Percentiles rank a stretch among this genome's conserved stretches.
Conservation (phyloP, 164 flowering plant species). For the Vitis labrusca region DNA sequence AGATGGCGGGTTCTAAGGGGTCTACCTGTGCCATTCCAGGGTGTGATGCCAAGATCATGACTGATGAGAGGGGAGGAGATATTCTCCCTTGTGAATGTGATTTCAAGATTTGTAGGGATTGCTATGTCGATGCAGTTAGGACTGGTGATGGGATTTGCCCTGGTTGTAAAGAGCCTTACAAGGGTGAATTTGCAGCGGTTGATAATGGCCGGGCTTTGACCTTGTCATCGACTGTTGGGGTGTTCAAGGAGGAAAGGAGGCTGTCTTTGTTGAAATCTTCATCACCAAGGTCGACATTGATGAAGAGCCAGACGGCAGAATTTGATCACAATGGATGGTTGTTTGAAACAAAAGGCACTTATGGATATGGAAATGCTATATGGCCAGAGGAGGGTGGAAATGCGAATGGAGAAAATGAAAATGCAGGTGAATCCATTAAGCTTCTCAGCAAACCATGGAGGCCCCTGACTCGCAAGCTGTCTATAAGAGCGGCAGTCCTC, state of each 20-base stretch:
- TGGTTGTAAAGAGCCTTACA: slow-evolving; percentile 25
- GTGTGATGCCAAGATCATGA: slow-evolving; percentile 26
- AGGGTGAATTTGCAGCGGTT: neutral
- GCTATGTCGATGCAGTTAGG: slow-evolving; percentile 13
- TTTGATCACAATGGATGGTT: slow-evolving; percentile 75
- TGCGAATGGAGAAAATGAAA: slow-evolving; percentile 25
- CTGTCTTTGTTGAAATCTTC: slow-evolving; percentile 57
- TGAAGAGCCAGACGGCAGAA: slow-evolving; percentile 64
- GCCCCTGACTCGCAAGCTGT: slow-evolving; percentile 71
- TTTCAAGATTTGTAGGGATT: slow-evolving; percentile 30
- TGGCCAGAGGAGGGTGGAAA: slow-evolving; percentile 56
- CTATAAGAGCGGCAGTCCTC: slow-evolving; percentile 66
- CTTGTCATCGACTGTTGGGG: slow-evolving; percentile 26
- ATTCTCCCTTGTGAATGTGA: slow-evolving; percentile 32
- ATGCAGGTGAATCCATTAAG: slow-evolving; percentile 16
- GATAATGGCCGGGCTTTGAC: neutral
- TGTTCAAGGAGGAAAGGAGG: slow-evolving; percentile 56
- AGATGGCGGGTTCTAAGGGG: slow-evolving; percentile 25
- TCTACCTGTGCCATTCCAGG: slow-evolving; percentile 30
- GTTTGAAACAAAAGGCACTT: slow-evolving; percentile 72
- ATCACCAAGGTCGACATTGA: slow-evolving; percentile 31
- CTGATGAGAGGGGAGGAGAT: slow-evolving; percentile 27
- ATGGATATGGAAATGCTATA: slow-evolving; percentile 83
- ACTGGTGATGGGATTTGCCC: slow-evolving; percentile 29
- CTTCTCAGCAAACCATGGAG: slow-evolving; percentile 63